A percentile compares a stretch with the other conserved stretches of the same genome.
phyloP scores from a whole-genome alignment of 2,329 filamentous ascomycete genomes.

The Aspergillus proliferans region DNA sequence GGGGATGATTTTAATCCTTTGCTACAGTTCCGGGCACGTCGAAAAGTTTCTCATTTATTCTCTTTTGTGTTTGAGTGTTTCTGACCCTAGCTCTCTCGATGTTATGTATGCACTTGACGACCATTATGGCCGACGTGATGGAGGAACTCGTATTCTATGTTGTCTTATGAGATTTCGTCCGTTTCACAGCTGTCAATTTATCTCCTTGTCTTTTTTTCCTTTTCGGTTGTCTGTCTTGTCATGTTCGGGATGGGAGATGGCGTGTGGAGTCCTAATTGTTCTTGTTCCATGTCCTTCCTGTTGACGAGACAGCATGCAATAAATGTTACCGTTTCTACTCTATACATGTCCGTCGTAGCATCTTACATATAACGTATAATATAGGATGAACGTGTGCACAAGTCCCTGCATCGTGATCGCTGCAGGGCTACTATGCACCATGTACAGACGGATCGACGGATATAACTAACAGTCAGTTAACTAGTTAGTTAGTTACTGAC shows the following conservation, averaged over 20 bases:
- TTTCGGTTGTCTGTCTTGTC: not conserved
- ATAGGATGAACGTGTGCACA: no score
- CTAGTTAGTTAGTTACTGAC: no score
- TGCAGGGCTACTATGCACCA: no score
- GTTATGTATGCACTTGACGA: constrained; percentile 20
- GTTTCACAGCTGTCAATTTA: not conserved
- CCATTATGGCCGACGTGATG: constrained; percentile 30
- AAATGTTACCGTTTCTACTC: constrained; percentile 15
- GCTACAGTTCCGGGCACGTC: constrained; percentile 30
- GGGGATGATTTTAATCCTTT: constrained; percentile 25
- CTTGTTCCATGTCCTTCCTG: constrained; percentile 19
- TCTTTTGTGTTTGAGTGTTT: constrained; percentile 14
- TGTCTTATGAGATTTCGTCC: constrained; percentile 4
- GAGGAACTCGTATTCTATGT: constrained; percentile 12
- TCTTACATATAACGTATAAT: no score
- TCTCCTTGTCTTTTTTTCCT: not conserved
- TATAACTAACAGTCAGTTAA: no score
- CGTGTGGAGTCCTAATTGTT: constrained; percentile 21
- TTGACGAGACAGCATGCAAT: constrained; percentile 22
- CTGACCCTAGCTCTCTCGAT: constrained; percentile 27
- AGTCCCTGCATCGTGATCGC: no score
- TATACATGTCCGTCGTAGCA: no score
- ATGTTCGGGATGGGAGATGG: constrained; percentile 16
- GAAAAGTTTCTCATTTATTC: constrained; percentile 28
- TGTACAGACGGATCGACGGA: no score